A percentile compares a stretch with the other conserved stretches of the same genome.
phyloP scores from a whole-genome alignment of 2,329 filamentous ascomycete genomes.

The Anthostomella pinea region DNA sequence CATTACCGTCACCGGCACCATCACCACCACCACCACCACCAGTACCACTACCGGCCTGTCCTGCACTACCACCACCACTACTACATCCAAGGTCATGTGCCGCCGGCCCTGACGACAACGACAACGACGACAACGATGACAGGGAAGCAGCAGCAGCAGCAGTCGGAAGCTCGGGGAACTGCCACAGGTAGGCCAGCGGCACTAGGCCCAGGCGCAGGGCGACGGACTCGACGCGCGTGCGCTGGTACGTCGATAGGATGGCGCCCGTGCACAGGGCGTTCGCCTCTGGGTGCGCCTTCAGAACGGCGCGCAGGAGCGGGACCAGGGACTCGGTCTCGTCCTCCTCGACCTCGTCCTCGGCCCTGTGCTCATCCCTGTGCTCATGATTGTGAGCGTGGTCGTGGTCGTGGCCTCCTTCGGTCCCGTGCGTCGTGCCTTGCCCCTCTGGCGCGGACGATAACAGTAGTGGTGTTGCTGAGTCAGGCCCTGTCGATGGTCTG shows the following conservation, averaged over 20 bases:
- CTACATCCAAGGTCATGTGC: no score
- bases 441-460: not conserved
- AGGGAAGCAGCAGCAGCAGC: constrained; percentile 2
- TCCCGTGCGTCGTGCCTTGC: not conserved
- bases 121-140: constrained; percentile 1
- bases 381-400: constrained; percentile 13
- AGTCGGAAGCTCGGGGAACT: constrained; percentile 66
- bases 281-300: constrained; percentile 68
- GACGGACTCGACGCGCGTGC: constrained; percentile 91
- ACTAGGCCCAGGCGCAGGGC: constrained; percentile 78
- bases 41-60: not conserved
- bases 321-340: constrained; percentile 91
- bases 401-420: constrained; percentile 2
- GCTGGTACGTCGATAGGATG: constrained; percentile 92
- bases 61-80: no score
- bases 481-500: constrained; percentile 1
- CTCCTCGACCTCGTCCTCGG: constrained; percentile 20
- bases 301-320: constrained; percentile 67
- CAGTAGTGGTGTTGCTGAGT: not conserved
- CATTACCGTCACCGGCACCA: constrained; percentile 11
- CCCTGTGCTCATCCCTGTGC: no score
- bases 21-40: not conserved
- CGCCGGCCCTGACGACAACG: no score
- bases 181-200: constrained; percentile 88
- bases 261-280: constrained; percentile 89